These are phyloP conservation scores for Suhomyces maxii DNA, from an alignment of 1,139 yeast species.

Conservation along the genomic window DNA sequence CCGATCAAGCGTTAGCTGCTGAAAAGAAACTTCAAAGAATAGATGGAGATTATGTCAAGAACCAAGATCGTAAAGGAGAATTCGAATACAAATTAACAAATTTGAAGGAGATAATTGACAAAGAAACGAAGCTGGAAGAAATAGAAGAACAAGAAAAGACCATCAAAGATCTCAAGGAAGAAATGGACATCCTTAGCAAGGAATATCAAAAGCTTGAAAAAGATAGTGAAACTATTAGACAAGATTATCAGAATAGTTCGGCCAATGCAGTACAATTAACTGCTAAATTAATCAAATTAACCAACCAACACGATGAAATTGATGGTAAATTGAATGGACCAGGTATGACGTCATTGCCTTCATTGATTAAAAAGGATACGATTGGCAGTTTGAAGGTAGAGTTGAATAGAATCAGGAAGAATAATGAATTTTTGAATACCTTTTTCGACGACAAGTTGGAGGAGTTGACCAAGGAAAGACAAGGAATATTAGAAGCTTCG, in stretches of 20 bases:
- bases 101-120: slow-evolving; percentile 15
- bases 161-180: slow-evolving; percentile 31
- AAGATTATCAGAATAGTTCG: slow-evolving; percentile 53
- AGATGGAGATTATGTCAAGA: slow-evolving; percentile 30
- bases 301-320: slow-evolving; percentile 28
- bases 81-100: slow-evolving; percentile 19
- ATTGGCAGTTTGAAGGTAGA: slow-evolving; percentile 28
- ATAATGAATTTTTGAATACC: slow-evolving; percentile 36
- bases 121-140: slow-evolving; percentile 3
- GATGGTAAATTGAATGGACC: slow-evolving; percentile 42
- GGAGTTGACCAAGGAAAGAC: slow-evolving; percentile 41
- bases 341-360: slow-evolving; percentile 43
- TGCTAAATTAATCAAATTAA: slow-evolving; percentile 27
- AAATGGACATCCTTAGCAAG: slow-evolving; percentile 24
- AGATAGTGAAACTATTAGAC: slow-evolving; percentile 45
- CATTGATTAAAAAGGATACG: slow-evolving; percentile 39
- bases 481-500: slow-evolving; percentile 30
- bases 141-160: slow-evolving; percentile 27
- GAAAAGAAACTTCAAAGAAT: slow-evolving; percentile 50
- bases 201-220: slow-evolving; percentile 28
- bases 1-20: slow-evolving; percentile 48
- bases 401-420: slow-evolving; percentile 26
- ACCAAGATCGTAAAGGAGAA: slow-evolving; percentile 19
- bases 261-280: slow-evolving; percentile 57
- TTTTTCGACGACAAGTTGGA: slow-evolving; percentile 39